Percentiles rank a stretch among this genome's conserved stretches.
These are phyloP conservation scores for Didymosphaeria variabile DNA, from an alignment of 2,329 filamentous ascomycete species.

Conservation along the genomic window DNA sequence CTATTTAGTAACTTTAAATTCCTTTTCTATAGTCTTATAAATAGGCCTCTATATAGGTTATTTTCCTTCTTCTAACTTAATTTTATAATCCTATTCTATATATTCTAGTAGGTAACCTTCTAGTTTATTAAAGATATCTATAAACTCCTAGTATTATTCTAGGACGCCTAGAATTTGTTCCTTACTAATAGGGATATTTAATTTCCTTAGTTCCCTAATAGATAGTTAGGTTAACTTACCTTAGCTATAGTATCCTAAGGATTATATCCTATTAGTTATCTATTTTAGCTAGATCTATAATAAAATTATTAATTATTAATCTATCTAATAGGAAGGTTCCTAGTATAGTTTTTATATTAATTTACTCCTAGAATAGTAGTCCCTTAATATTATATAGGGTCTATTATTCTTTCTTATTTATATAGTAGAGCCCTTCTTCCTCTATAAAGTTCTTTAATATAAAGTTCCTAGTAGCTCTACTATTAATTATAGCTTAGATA, in stretches of 20 bases:
- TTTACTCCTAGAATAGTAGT: background rate
- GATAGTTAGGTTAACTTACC: background rate
- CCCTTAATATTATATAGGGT: background rate
- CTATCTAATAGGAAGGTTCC: background rate
- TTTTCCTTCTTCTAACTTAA: background rate
- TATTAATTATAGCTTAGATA: background rate
- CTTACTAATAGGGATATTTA: background rate
- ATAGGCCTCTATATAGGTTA: background rate
- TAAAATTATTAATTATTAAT: background rate
- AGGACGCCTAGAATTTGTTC: background rate
- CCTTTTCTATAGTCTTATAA: background rate
- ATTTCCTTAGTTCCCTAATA: background rate
- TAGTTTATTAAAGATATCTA: background rate
- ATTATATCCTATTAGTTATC: background rate
- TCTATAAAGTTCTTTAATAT: background rate
- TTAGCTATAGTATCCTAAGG: background rate
- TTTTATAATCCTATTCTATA: background rate
- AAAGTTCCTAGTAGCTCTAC: background rate
- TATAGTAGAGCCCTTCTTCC: background rate
- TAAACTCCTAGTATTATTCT: conserved; percentile 1
- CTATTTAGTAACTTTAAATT: background rate
- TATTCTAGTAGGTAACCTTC: conserved; percentile 3
- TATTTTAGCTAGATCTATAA: background rate
- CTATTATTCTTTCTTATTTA: background rate
- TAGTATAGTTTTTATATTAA: background rate